These are phyloP conservation scores for Paraconiothyrium brasiliense DNA, from an alignment of 2,329 filamentous ascomycete species.

Conservation along the genomic window DNA sequence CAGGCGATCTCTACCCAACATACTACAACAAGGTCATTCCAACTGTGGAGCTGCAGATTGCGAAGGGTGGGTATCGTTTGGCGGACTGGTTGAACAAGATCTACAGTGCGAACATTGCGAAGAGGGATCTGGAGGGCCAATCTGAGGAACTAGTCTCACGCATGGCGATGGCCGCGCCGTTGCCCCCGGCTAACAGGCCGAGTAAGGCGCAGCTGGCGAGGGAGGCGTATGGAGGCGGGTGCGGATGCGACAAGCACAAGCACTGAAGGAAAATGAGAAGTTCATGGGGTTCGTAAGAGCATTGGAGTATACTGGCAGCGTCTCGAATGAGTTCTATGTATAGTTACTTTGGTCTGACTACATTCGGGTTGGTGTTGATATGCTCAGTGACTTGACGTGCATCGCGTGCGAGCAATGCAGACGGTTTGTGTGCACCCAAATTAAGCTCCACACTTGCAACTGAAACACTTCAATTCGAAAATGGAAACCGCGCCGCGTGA, in stretches of 20 bases:
- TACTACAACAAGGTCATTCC: slow-evolving; percentile 10
- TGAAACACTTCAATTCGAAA: not conserved
- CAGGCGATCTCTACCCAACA: not conserved
- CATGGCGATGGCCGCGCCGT: not conserved
- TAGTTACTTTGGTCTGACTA: no score
- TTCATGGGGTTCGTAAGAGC: no score
- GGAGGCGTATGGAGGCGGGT: slow-evolving; percentile 1
- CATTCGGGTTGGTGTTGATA: no score
- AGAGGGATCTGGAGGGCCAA: not conserved
- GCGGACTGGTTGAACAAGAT: slow-evolving; percentile 6
- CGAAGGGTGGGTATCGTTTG: not conserved
- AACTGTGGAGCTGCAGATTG: slow-evolving; percentile 1
- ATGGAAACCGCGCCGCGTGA: not conserved
- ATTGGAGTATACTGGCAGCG: no score
- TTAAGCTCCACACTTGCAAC: no score
- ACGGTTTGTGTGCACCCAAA: no score
- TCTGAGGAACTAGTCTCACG: not conserved
- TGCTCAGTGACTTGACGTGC: no score
- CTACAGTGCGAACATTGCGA: slow-evolving; percentile 5
- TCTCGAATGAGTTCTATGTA: no score
- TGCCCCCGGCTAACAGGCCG: slow-evolving; percentile 2
- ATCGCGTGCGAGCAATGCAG: no score
- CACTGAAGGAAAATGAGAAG: not conserved
- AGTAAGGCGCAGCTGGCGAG: slow-evolving; percentile 5
- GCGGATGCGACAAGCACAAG: slow-evolving; percentile 1